A percentile compares a stretch with the other conserved stretches of the same genome.
Evolutionary conservation across 371 early-diverging fungal genomes (phyloP).

Genomic region (Zychaea mexicana): DNA sequence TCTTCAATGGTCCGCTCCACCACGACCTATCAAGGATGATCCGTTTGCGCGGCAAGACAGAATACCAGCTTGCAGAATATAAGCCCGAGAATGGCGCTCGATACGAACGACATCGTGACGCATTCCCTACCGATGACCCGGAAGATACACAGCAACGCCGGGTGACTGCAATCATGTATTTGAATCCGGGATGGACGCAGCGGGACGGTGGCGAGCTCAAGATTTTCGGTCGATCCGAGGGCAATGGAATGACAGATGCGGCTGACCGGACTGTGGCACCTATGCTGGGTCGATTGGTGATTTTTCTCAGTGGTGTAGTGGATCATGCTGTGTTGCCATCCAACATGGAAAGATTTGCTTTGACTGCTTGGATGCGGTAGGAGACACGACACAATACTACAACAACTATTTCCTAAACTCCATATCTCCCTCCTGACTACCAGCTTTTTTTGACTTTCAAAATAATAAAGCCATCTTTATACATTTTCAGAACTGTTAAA

Average conservation of each 20-base stretch:
- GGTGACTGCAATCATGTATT: constrained; percentile 61
- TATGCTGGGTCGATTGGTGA: constrained; percentile 52
- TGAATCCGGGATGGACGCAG: constrained; percentile 54
- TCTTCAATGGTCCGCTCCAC: constrained; percentile 42
- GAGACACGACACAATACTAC: too few relatives aligned
- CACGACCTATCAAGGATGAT: constrained; percentile 51
- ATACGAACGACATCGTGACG: constrained; percentile 67
- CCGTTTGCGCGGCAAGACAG: constrained; percentile 53
- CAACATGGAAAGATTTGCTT: constrained; percentile 48
- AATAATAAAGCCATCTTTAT: too few relatives aligned
- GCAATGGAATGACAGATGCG: constrained; percentile 38
- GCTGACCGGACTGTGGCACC: constrained; percentile 50
- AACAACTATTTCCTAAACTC: too few relatives aligned
- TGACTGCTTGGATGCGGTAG: constrained; percentile 62
- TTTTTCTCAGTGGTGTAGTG: constrained; percentile 64
- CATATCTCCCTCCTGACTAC: too few relatives aligned
- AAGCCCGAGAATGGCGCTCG: constrained; percentile 57
- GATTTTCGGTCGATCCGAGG: constrained; percentile 45
- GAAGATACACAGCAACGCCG: constrained; percentile 60
- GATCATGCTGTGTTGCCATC: constrained; percentile 64
- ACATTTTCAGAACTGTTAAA: too few relatives aligned
- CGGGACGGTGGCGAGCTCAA: constrained; percentile 63
- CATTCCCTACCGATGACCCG: constrained; percentile 61
- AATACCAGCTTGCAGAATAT: constrained; percentile 64
- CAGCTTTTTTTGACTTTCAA: too few relatives aligned